Base-by-base conservation (phyloP, 1,284 basidiomycete genomes). In the Malassezia furfur region DNA sequence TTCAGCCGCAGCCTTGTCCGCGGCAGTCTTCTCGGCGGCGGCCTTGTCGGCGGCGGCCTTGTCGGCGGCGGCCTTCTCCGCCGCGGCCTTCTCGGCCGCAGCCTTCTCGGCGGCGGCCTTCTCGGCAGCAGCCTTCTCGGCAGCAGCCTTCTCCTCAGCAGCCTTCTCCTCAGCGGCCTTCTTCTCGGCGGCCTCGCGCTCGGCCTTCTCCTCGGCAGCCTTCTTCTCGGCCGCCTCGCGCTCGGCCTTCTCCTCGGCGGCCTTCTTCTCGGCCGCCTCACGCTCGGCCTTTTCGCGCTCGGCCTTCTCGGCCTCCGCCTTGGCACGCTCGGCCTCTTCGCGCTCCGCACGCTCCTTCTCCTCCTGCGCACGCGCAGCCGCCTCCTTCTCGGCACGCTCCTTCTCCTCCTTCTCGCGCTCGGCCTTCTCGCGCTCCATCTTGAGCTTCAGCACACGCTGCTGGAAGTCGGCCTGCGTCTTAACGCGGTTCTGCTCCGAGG, bases 381-480 rank as follows among this genome's bases (percentile, higher is more conserved):
- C 38, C 21, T 40, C 39, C 38, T 55, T 52, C 21, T 60, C 57
- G 11, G 43, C 55, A 7, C 30, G 31, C 35, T 52, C 50, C 35
- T 39, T 38, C 52, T 54, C 57, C 57, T 65, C 62, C 43, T 46
- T 52, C 21, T 54, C 59, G 32, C 54, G 57, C 35, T 61, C 68
- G 59, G 65, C 65, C 57, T 64, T 63, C 52, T 60, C 66, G 45
- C 62, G 43, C 51, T 57, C 55, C 49, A 39, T 38, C 50, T 57
- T 57, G 25, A 57, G 39, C 8, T 50, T 50, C 15, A 52, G 53
- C 19, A 73, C 64, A 30, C 62, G 61, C 17, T 65, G 60, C 53
- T 68, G 53, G 60, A 73, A 73, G 21, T 62, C 66, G 10, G 64
- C 63, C 15, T 55, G 61, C 3, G 69, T 71, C 61, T 71, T 67